These are phyloP conservation scores for Saposhnikovia divaricata DNA, from an alignment of 129 eudicot genomes.

Conservation along the genomic window DNA sequence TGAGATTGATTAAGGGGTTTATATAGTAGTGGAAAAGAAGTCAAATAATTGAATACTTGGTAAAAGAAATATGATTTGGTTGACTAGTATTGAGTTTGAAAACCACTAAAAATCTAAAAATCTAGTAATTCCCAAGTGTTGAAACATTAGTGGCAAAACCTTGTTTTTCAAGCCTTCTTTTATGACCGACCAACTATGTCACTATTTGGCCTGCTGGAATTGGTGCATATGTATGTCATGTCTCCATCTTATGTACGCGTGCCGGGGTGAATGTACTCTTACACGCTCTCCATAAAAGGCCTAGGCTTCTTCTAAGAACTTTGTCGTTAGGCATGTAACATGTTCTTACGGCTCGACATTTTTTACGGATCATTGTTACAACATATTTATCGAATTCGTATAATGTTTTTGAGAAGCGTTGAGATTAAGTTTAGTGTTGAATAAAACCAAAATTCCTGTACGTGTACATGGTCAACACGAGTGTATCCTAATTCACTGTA, in stretches of 20 bases:
- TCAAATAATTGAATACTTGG: not conserved
- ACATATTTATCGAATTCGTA: no score
- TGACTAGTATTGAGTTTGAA: not conserved
- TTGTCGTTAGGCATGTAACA: no score
- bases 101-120: not conserved
- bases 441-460: no score
- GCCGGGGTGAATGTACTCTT: not conserved
- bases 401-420: no score
- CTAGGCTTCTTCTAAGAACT: no score
- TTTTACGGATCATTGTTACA: no score
- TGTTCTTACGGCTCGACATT: no score
- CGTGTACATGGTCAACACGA: not conserved
- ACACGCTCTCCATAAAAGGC: not conserved
- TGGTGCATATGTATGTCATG: not conserved
- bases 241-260: not conserved
- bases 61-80: not conserved
- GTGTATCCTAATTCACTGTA: not conserved
- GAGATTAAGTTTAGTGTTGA: no score
- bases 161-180: not conserved
- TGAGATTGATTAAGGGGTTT: not conserved
- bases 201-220: slow-evolving; percentile 10
- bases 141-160: not conserved
- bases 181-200: not conserved
- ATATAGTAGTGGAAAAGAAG: not conserved
- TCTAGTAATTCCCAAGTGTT: not conserved